These are phyloP conservation scores for Erysimum cheiri DNA, from an alignment of 441 rosid genomes.

Conservation along the genomic window DNA sequence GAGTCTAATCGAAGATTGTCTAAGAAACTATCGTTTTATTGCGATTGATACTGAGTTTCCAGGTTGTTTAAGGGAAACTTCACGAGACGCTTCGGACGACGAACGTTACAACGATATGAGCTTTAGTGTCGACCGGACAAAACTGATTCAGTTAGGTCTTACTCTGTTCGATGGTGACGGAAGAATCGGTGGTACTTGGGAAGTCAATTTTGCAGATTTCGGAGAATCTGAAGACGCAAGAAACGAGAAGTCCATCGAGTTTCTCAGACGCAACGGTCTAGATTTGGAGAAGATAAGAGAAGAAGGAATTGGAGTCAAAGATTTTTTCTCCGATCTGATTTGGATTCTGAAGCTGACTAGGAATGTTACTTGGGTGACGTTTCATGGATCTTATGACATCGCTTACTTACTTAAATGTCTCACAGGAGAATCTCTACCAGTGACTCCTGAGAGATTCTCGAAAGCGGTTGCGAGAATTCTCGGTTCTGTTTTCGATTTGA, in stretches of 20 bases:
- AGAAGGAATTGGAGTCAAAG: neutral
- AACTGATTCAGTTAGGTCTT: slow-evolving; percentile 28
- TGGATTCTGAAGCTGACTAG: neutral
- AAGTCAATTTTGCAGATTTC: slow-evolving; percentile 28
- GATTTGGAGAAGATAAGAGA: slow-evolving; percentile 13
- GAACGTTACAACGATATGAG: slow-evolving; percentile 1
- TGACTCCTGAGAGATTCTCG: neutral
- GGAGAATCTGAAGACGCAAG: neutral
- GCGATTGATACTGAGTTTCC: slow-evolving; percentile 29
- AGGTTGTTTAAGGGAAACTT: neutral
- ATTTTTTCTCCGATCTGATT: neutral
- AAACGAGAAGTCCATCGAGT: slow-evolving; percentile 9
- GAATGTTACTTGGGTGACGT: slow-evolving; percentile 24
- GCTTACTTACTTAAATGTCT: slow-evolving; percentile 15
- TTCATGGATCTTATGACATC: slow-evolving; percentile 27
- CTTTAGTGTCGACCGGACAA: slow-evolving; percentile 3
- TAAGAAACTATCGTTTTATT: neutral
- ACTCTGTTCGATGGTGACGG: neutral
- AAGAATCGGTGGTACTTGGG: slow-evolving; percentile 3
- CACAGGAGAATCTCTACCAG: neutral
- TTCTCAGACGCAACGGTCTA: slow-evolving; percentile 12
- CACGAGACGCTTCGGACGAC: neutral
- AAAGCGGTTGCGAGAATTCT: neutral
- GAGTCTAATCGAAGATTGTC: neutral
- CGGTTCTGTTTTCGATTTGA: slow-evolving; percentile 22